Evolutionary conservation across 768 basidiomycete genomes (phyloP), one percentile per base, ranked within the genome.

Genomic region (Chalciporus chontae): DNA sequence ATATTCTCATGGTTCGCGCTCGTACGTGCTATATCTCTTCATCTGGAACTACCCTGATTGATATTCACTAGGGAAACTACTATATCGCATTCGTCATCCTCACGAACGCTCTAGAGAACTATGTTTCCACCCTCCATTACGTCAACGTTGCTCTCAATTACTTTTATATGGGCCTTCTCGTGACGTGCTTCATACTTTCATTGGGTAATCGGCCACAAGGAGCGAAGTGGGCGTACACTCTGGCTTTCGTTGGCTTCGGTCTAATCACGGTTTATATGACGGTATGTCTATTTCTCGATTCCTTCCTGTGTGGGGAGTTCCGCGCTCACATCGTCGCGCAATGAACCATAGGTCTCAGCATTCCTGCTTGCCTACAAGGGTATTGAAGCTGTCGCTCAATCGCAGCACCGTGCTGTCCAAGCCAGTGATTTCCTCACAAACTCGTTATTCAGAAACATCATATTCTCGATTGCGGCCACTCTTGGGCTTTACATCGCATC

Each of bases 251-350:
- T 26, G 90, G 92, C 1, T 99, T 95, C 70, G 92, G 79, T 3
- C 4, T 95, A 19, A 83, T 99, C 55, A 98, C 95, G 27, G 67
- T 93, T n/a, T 98, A 98, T 64, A 98, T 99, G 95, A 91, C 93
- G 45, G 87, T 91, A 43, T 19, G 80, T 65, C 27, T 21, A 21
- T 21, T 21, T 15, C 27, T 14, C 10, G 8, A 18, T 38, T 59
- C 7, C 36, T 29, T 52, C 42, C 27, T 48, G 27, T 48, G 27
- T 29, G 19, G 8, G 14, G 31, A 26, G 14, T 19, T 52, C 45
- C 42, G 29, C 40, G 18, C 42, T 60, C 19, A 51, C 56, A 6
- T 15, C 1, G 4, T 27, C 43, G 13, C 46, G 8, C 47, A 37
- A 23, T n/a, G 23, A 3, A 34, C 18, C 43, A 39, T 54, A 92